Evolutionary conservation across 1,284 basidiomycete species (phyloP), one percentile per base, ranked within the genome.

Genomic region (Sanguinoderma infundibulare): DNA sequence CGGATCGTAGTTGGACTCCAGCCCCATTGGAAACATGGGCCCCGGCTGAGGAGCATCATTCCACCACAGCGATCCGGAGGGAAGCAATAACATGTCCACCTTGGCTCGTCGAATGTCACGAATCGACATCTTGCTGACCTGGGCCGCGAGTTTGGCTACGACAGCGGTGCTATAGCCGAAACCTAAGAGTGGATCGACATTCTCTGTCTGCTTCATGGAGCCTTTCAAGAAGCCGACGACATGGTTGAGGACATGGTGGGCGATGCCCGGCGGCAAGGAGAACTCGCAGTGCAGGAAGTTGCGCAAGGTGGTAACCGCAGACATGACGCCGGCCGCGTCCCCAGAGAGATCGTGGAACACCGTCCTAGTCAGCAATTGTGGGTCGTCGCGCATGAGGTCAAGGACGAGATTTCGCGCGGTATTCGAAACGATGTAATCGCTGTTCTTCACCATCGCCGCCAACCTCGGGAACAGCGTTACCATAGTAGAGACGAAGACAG

Each of bases 381-480:
- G 86, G 67, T 94, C 92, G 67, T 92, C 90, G 26, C 90, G 81
- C 84, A 94, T 90, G 35, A 90, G 74, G 62, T 91, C 85, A n/a
- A 88, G 67, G 22, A 92, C 69, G 5, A 86, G 74, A 47, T 81
- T 82, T 32, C 83, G 81, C 8, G 90, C 87, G 0, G 82, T 75
- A n/a, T 78, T 81, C 2, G 86, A 81, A 22, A 91, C 81, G 1
- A 73, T 67, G 62, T 86, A 80, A 68, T 89, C 82, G 22, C 74
- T 64, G 63, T 91, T 87, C 47, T 79, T 79, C 1, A 83, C 78
- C 59, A 91, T 75, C 0, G 74, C 70, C 7, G 84, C 79, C 30
- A 91, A 73, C 7, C 77, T 78, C 3, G 82, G 81, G 64, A 91
- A 84, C 9, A 87, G 72, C 14, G 76, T 70, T 2, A 83, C 78